Conservation (phyloP, 1,284 basidiomycete genomes). For the Microbotryum silenes-acaulis region DNA sequence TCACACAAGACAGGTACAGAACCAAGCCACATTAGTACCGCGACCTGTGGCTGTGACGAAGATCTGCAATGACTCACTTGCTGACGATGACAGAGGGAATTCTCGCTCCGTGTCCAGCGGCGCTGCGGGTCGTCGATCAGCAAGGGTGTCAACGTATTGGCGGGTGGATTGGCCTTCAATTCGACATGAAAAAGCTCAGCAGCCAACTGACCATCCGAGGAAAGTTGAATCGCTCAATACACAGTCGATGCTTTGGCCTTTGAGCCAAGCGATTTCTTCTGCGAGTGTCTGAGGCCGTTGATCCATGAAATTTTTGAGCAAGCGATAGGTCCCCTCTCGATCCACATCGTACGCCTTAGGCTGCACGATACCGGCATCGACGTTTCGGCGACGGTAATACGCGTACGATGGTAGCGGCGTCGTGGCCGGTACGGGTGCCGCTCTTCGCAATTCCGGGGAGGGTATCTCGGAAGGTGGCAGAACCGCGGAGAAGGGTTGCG, state of each 20-base stretch:
- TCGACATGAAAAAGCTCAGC: not conserved
- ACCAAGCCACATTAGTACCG: not conserved
- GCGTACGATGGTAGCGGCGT: constrained; percentile 8
- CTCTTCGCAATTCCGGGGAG: constrained; percentile 11
- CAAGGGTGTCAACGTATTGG: no score
- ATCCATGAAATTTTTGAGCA: constrained; percentile 53
- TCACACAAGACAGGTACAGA: not conserved
- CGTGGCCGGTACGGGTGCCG: not conserved
- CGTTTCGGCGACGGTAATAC: constrained; percentile 30
- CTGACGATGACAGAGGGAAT: constrained; percentile 63
- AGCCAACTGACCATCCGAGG: constrained; percentile 56
- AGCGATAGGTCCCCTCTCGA: constrained; percentile 57
- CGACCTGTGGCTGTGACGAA: no score
- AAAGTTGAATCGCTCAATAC: constrained; percentile 70
- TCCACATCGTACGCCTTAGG: constrained; percentile 49
- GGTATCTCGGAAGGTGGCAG: constrained; percentile 20
- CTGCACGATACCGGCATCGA: constrained; percentile 37
- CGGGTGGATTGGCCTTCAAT: not conserved
- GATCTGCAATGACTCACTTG: constrained; percentile 12
- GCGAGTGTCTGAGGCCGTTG: constrained; percentile 52
- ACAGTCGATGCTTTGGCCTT: constrained; percentile 49
- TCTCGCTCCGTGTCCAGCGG: constrained; percentile 56
- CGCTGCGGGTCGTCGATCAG: constrained; percentile 42
- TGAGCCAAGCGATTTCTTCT: constrained; percentile 55
- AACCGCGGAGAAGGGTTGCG: constrained; percentile 32